phyloP scores from a whole-genome alignment of 176 grass and related monocot genomes.

The Pontederia crassipes region DNA sequence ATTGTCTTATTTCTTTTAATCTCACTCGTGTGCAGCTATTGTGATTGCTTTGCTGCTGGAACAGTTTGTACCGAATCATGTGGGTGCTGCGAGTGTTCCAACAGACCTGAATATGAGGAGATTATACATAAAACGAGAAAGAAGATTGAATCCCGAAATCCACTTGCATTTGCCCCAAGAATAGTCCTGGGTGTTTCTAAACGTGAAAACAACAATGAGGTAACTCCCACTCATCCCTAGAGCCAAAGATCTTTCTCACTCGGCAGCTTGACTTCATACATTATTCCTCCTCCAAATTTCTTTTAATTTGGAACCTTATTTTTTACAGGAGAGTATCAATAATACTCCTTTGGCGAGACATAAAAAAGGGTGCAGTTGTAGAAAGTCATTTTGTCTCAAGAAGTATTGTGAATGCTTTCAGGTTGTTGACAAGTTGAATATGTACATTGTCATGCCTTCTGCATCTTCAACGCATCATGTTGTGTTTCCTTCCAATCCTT shows the following conservation, averaged over 20 bases:
- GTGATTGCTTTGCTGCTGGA: constrained; percentile 35
- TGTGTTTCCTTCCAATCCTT: background rate
- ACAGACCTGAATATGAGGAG: constrained; percentile 22
- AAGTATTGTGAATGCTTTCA: constrained; percentile 39
- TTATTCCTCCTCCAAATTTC: background rate
- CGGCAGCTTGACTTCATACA: background rate
- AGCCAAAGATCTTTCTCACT: background rate
- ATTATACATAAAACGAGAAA: constrained; percentile 16
- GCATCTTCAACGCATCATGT: background rate
- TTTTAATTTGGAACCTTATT: background rate
- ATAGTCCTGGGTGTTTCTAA: constrained; percentile 11
- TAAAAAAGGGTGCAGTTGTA: constrained; percentile 35
- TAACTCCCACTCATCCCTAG: background rate
- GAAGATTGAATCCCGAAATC: constrained; percentile 34
- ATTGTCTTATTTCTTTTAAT: background rate
- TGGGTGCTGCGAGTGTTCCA: constrained; percentile 18
- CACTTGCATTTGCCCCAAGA: constrained; percentile 31
- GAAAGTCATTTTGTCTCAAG: constrained; percentile 33
- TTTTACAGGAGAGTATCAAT: constrained; percentile 21
- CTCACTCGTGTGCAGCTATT: constrained; percentile 12
- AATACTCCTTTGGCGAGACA: constrained; percentile 26
- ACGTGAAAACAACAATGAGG: constrained; percentile 8
- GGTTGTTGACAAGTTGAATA: constrained; percentile 10
- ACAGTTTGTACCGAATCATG: constrained; percentile 22
- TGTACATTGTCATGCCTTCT: background rate